These are phyloP conservation scores for Phytophthora podocarpi DNA, from an alignment of 352 stramenopile species.

Conservation along the genomic window DNA sequence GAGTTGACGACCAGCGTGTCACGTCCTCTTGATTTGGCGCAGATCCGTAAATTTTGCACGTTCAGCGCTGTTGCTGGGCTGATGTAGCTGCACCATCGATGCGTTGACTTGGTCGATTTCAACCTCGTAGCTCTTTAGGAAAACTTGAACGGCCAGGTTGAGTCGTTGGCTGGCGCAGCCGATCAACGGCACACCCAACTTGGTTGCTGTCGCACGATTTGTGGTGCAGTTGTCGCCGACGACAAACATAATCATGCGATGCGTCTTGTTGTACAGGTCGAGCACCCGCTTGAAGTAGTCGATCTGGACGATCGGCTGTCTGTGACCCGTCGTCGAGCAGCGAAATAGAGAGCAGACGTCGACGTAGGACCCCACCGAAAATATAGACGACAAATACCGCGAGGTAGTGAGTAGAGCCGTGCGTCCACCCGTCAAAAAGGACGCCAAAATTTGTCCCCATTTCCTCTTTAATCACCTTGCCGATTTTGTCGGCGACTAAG, in stretches of 20 bases:
- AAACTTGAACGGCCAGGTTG: too few species aligned
- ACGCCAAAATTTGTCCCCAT: constrained; percentile 6
- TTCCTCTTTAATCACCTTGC: background rate
- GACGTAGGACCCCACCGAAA: background rate
- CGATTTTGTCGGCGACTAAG: constrained; percentile 1
- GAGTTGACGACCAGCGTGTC: too few species aligned
- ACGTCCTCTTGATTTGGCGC: too few species aligned
- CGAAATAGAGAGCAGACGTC: background rate
- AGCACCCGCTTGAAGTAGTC: background rate
- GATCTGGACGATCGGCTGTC: background rate
- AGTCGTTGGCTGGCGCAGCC: too few species aligned
- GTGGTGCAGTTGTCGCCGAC: constrained; percentile 29
- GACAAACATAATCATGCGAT: constrained; percentile 2
- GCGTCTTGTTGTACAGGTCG: constrained; percentile 14
- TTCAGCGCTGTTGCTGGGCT: too few species aligned
- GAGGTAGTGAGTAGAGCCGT: constrained; percentile 5
- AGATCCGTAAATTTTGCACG: too few species aligned
- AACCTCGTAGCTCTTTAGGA: too few species aligned
- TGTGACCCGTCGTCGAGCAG: background rate
- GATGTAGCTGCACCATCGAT: too few species aligned
- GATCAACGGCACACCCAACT: too few species aligned
- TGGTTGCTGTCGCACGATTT: too few species aligned
- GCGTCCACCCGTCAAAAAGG: constrained; percentile 12
- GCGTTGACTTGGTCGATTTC: too few species aligned
- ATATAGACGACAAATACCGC: constrained; percentile 4